Percentiles rank a stretch among this genome's conserved stretches.
Conservation (phyloP, 192 early-diverging fungal genomes). For the Spinellus fusiger region DNA sequence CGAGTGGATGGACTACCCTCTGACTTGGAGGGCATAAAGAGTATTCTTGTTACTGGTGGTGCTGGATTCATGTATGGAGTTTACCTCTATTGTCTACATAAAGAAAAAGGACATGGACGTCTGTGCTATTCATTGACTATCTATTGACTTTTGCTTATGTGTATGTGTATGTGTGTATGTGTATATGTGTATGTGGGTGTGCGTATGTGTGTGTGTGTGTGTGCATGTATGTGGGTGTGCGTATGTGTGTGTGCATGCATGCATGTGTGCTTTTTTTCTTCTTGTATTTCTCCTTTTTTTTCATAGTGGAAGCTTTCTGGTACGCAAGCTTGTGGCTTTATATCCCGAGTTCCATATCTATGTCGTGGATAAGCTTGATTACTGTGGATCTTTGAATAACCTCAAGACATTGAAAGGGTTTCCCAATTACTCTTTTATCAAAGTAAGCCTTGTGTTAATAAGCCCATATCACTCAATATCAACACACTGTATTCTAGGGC, state of each 20-base stretch:
- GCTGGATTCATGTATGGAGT: slow-evolving; percentile 83
- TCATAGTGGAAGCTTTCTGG: slow-evolving; percentile 59
- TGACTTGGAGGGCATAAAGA: slow-evolving; percentile 40
- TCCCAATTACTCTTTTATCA: slow-evolving; percentile 60
- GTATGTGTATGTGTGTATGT: neutral
- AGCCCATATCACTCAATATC: neutral
- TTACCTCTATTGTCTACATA: neutral
- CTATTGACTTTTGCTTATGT: slow-evolving; percentile 1
- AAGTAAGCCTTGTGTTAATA: slow-evolving; percentile 28
- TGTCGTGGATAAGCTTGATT: slow-evolving; percentile 73
- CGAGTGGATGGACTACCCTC: slow-evolving; percentile 10
- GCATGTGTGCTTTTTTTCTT: neutral
- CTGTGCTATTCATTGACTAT: neutral
- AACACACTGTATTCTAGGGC: slow-evolving; percentile 32
- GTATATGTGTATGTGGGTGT: neutral
- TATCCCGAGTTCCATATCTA: slow-evolving; percentile 66
- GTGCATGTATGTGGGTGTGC: neutral
- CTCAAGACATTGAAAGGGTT: slow-evolving; percentile 36
- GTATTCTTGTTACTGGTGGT: slow-evolving; percentile 74
- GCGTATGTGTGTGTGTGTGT: neutral
- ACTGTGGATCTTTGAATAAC: slow-evolving; percentile 65
- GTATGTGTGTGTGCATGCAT: neutral
- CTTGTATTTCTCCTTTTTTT: neutral
- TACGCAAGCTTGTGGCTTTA: slow-evolving; percentile 49
- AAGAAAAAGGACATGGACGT: neutral